Percentiles rank a stretch among this genome's conserved stretches.
phyloP scores from a whole-genome alignment of 1,139 yeast species.

The Magnusiomyces paraingens region DNA sequence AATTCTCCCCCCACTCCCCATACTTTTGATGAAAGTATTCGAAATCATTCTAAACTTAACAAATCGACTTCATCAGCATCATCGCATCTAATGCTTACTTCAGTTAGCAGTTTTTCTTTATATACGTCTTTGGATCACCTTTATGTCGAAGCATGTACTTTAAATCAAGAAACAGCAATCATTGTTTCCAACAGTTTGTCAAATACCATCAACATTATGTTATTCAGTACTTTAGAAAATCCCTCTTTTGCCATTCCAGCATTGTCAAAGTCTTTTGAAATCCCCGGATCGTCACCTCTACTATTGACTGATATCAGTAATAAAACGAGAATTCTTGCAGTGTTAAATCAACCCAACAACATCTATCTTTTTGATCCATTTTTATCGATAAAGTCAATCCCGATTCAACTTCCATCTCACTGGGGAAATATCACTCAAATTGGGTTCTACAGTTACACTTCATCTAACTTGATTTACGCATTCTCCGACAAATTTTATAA shows the following conservation, averaged over 20 bases:
- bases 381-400: conserved; percentile 44
- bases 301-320: background rate
- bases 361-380: conserved; percentile 60
- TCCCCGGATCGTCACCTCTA: background rate
- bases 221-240: background rate
- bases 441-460: background rate
- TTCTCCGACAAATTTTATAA: conserved; percentile 7
- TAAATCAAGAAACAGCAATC: background rate
- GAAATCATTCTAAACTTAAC: background rate
- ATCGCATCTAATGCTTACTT: conserved; percentile 5
- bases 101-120: background rate
- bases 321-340: background rate
- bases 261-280: conserved; percentile 2
- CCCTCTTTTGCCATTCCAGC: background rate
- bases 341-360: conserved; percentile 14
- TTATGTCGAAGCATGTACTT: background rate
- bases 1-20: conserved; percentile 6
- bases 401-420: conserved; percentile 17
- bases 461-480: conserved; percentile 8
- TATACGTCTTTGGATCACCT: background rate
- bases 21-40: conserved; percentile 9
- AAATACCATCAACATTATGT: background rate
- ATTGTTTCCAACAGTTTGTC: background rate
- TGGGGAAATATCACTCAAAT: conserved; percentile 16
- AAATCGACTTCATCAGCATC: background rate